These are phyloP conservation scores for Dalbergia oliveri DNA, from an alignment of 306 rosid genomes.

Conservation along the genomic window DNA sequence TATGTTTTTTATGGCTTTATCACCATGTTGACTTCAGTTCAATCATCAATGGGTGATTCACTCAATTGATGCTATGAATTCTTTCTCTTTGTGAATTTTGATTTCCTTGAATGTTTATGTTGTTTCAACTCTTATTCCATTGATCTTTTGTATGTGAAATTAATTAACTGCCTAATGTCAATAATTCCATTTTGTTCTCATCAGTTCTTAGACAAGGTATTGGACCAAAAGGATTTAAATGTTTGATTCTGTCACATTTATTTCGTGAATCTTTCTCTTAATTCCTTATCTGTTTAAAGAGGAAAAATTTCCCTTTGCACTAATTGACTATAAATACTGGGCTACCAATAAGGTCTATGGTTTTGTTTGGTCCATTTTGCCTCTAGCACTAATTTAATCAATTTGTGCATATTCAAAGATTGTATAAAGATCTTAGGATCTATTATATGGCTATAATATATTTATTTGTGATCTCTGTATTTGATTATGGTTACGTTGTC, in stretches of 20 bases:
- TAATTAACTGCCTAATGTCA: constrained; percentile 14
- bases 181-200: constrained; percentile 13
- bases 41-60: not conserved
- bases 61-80: constrained; percentile 10
- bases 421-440: not conserved
- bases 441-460: constrained; percentile 9
- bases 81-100: not conserved
- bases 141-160: constrained; percentile 25
- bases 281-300: constrained; percentile 13
- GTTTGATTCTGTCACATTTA: not conserved
- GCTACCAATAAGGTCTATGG: not conserved
- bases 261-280: constrained; percentile 17
- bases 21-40: constrained; percentile 8
- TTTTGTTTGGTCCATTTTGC: not conserved
- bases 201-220: constrained; percentile 1
- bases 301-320: constrained; percentile 1
- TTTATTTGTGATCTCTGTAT: constrained; percentile 25
- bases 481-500: constrained; percentile 9
- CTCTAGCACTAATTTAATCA: not conserved
- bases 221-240: constrained; percentile 7
- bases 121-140: constrained; percentile 23
- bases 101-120: constrained; percentile 32
- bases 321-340: not conserved
- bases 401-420: constrained; percentile 10
- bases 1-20: constrained; percentile 4